Percentiles rank a stretch among this genome's conserved stretches.
Evolutionary conservation across 345 rosid genomes (phyloP).

Genomic region (Populus deltoides): DNA sequence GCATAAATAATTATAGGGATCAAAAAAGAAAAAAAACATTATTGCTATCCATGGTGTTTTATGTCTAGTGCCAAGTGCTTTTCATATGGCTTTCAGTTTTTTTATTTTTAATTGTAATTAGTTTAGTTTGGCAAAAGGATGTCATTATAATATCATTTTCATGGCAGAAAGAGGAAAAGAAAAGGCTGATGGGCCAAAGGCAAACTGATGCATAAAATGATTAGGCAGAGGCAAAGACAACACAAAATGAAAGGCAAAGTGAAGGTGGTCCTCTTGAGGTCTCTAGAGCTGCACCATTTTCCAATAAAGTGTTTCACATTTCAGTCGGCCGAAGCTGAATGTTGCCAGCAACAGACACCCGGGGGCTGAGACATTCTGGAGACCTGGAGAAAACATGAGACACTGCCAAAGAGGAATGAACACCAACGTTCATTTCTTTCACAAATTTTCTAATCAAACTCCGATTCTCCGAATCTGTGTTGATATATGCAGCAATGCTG

Average conservation of each 20-base stretch:
- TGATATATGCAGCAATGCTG: no score
- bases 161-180: background rate
- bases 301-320: background rate
- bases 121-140: background rate
- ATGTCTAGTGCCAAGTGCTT: no score
- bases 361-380: background rate
- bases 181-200: background rate
- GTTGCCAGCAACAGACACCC: background rate
- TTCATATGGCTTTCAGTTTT: no score
- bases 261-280: background rate
- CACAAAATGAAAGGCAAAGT: slow-evolving; percentile 5
- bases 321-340: background rate
- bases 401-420: background rate
- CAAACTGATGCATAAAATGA: background rate
- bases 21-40: no score
- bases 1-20: no score
- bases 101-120: no score
- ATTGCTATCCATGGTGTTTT: no score
- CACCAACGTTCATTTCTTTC: background rate
- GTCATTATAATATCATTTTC: background rate
- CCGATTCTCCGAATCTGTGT: no score
- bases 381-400: background rate
- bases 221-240: background rate
- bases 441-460: no score
- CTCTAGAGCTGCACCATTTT: background rate